phyloP scores from a whole-genome alignment of 441 rosid species.

The Adansonia madagascariensis region DNA sequence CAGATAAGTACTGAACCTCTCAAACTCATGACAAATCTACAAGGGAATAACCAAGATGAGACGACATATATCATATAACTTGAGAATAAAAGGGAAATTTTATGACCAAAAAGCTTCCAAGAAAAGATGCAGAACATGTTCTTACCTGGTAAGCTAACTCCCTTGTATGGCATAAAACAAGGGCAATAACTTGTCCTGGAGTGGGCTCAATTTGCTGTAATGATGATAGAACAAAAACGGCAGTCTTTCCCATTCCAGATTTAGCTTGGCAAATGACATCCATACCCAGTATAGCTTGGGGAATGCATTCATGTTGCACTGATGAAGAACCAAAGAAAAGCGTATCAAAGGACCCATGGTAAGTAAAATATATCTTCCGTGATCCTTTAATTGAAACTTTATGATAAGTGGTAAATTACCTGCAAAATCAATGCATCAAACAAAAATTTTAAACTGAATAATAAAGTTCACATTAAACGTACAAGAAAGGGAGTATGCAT shows the following conservation, averaged over 20 bases:
- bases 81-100: neutral
- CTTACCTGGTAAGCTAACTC: constrained; percentile 94
- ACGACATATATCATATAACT: neutral
- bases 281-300: constrained; percentile 98
- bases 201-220: constrained; percentile 91
- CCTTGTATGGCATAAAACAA: constrained; percentile 90
- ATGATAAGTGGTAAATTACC: too few relatives aligned
- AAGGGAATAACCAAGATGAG: constrained; percentile 19
- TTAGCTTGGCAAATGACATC: constrained; percentile 99
- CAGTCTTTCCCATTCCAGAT: constrained; percentile 99
- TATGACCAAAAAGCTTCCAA: neutral
- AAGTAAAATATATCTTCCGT: too few relatives aligned
- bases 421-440: too few relatives aligned
- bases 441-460: too few relatives aligned
- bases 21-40: constrained; percentile 95
- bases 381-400: too few relatives aligned
- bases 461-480: too few relatives aligned
- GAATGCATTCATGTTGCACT: constrained; percentile 99
- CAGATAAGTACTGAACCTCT: constrained; percentile 90
- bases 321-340: constrained; percentile 84
- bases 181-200: constrained; percentile 92
- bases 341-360: constrained; percentile 25
- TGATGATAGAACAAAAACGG: constrained; percentile 86
- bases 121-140: neutral
- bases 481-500: too few relatives aligned